phyloP scores from a whole-genome alignment of 129 eudicot species.

The Flaveria trinervia region DNA sequence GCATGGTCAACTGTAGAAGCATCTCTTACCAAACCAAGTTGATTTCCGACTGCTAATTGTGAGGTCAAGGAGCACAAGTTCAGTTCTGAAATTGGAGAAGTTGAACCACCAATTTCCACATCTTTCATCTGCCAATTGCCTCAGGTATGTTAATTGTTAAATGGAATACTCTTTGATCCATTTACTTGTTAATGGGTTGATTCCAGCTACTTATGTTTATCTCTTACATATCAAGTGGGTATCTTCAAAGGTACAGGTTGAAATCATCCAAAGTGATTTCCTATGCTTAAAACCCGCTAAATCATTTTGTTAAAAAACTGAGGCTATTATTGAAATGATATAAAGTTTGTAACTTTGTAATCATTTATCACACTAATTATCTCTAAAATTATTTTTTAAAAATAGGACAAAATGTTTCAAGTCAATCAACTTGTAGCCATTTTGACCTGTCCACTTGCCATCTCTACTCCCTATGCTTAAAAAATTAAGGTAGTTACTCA shows the following conservation, averaged over 20 bases:
- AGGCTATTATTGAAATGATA: background rate
- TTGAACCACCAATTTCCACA: slow-evolving; percentile 53
- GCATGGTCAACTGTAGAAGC: slow-evolving; percentile 18
- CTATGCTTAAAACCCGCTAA: background rate
- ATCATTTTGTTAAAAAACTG: background rate
- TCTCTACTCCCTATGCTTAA: background rate
- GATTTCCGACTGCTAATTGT: slow-evolving; percentile 75
- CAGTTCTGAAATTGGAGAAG: slow-evolving; percentile 60
- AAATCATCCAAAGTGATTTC: background rate
- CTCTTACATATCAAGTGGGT: background rate
- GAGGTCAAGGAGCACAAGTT: slow-evolving; percentile 60
- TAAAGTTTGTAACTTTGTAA: background rate
- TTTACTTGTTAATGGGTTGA: slow-evolving; percentile 1
- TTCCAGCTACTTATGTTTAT: background rate
- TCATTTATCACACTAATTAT: background rate
- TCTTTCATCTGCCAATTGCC: slow-evolving; percentile 61
- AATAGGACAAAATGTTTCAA: background rate
- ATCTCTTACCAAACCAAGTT: slow-evolving; percentile 75
- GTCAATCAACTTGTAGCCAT: background rate
- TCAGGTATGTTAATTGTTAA: slow-evolving; percentile 23
- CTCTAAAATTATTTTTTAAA: background rate
- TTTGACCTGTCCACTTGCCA: background rate
- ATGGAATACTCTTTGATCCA: slow-evolving; percentile 9
- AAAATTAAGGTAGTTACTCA: slow-evolving; percentile 21
- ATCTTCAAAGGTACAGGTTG: background rate